These are phyloP conservation scores for Aureobasidium musti DNA, from an alignment of 2,329 filamentous ascomycete species.

Conservation along the genomic window DNA sequence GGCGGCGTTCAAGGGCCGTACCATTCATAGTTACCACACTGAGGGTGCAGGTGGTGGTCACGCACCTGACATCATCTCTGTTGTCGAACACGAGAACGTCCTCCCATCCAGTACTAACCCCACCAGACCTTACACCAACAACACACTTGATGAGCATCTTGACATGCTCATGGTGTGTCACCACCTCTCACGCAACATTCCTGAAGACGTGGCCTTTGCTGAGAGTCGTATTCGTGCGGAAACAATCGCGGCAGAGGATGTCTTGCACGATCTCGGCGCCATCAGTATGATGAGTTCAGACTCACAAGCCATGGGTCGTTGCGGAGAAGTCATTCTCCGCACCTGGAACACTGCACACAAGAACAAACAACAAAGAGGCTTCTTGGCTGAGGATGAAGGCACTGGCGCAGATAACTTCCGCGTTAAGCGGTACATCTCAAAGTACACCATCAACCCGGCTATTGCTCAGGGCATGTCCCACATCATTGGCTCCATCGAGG, in stretches of 20 bases:
- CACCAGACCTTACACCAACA: slow-evolving; percentile 83
- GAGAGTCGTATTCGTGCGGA: slow-evolving; percentile 93
- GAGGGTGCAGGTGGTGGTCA: slow-evolving; percentile 94
- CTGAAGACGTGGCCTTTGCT: slow-evolving; percentile 93
- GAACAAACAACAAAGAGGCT: slow-evolving; percentile 84
- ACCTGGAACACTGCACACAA: slow-evolving; percentile 99
- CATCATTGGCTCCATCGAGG: slow-evolving; percentile 80
- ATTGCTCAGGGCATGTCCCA: slow-evolving; percentile 89
- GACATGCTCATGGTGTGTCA: slow-evolving; percentile 99
- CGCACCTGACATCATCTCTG: slow-evolving; percentile 92
- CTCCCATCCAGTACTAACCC: slow-evolving; percentile 91
- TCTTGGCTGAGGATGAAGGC: slow-evolving; percentile 73
- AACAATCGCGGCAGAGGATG: slow-evolving; percentile 95
- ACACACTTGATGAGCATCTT: slow-evolving; percentile 93
- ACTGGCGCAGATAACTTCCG: slow-evolving; percentile 85
- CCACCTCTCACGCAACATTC: slow-evolving; percentile 87
- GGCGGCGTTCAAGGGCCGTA: slow-evolving; percentile 77
- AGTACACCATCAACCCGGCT: slow-evolving; percentile 95
- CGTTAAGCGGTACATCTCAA: slow-evolving; percentile 89
- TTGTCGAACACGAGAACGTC: slow-evolving; percentile 86
- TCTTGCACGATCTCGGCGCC: slow-evolving; percentile 89
- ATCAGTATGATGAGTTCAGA: slow-evolving; percentile 98
- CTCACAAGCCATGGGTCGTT: slow-evolving; percentile 95
- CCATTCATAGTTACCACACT: slow-evolving; percentile 96
- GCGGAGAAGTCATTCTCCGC: slow-evolving; percentile 86